These are phyloP conservation scores for Saccharomycopsis javanensis DNA, from an alignment of 805 yeast genomes.

Conservation along the genomic window DNA sequence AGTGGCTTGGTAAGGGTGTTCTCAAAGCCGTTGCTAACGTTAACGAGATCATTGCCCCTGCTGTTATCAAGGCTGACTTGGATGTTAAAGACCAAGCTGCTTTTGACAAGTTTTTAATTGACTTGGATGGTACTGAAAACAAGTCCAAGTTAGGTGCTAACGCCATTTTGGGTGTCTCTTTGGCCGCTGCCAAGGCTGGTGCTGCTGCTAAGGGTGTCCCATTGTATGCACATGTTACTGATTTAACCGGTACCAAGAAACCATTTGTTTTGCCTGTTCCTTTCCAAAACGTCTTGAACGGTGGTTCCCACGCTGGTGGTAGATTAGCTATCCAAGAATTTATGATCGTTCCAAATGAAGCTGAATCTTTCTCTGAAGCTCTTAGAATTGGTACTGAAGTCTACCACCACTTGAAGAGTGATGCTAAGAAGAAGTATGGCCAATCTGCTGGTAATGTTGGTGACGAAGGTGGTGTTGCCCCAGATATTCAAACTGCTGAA, in stretches of 20 bases:
- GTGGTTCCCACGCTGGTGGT: slow-evolving; percentile 99
- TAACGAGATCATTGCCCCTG: slow-evolving; percentile 91
- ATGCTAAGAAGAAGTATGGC: slow-evolving; percentile 93
- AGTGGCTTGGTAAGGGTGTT: slow-evolving; percentile 99
- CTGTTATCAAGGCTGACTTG: slow-evolving; percentile 66
- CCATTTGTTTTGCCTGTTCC: slow-evolving; percentile 98
- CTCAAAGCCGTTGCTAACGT: slow-evolving; percentile 94
- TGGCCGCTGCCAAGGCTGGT: slow-evolving; percentile 96
- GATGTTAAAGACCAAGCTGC: slow-evolving; percentile 82
- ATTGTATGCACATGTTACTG: slow-evolving; percentile 85
- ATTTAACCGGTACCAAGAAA: slow-evolving; percentile 52
- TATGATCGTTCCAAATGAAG: slow-evolving; percentile 96
- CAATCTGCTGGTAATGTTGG: slow-evolving; percentile 99
- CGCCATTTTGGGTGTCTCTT: slow-evolving; percentile 96
- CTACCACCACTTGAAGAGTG: slow-evolving; percentile 90
- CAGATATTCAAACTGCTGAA: slow-evolving; percentile 87
- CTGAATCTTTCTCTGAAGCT: slow-evolving; percentile 87
- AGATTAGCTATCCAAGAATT: slow-evolving; percentile 98
- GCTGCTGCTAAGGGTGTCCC: slow-evolving; percentile 94
- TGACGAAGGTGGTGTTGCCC: slow-evolving; percentile 99
- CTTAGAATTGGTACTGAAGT: slow-evolving; percentile 96
- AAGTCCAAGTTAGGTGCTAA: slow-evolving; percentile 97
- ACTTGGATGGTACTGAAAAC: slow-evolving; percentile 95
- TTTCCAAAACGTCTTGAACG: slow-evolving; percentile 97
- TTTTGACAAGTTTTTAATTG: slow-evolving; percentile 74